Percentiles rank a stretch among this genome's conserved stretches.
Evolutionary conservation across 106 monocot species (phyloP).

Genomic region (Dendrobium officinale): DNA sequence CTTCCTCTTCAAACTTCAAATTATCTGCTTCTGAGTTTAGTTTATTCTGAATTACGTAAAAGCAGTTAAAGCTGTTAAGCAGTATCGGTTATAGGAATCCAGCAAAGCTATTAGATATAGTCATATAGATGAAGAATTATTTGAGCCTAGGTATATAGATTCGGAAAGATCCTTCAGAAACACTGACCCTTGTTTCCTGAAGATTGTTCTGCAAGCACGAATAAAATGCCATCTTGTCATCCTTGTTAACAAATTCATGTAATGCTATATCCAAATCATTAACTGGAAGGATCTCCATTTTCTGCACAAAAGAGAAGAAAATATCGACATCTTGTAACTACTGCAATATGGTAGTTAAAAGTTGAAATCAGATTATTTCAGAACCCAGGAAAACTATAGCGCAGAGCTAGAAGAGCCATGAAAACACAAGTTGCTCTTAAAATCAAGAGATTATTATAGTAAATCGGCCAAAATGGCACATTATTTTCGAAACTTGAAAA

Average conservation of each 20-base stretch:
- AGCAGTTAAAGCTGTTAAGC: not conserved
- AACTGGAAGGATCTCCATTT: conserved; percentile 99
- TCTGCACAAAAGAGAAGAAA: conserved; percentile 38
- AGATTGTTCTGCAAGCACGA: conserved; percentile 90
- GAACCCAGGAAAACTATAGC: not conserved
- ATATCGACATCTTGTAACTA: not conserved
- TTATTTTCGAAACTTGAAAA: not conserved
- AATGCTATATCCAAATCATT: conserved; percentile 97
- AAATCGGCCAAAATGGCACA: too few relatives aligned
- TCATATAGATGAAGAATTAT: not conserved
- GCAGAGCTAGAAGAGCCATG: not conserved
- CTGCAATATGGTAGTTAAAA: not conserved
- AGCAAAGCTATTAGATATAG: not conserved
- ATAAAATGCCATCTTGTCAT: conserved; percentile 94
- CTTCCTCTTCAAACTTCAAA: conserved; percentile 68
- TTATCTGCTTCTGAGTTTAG: conserved; percentile 61
- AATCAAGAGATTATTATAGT: not conserved
- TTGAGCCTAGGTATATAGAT: not conserved
- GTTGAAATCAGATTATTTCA: not conserved
- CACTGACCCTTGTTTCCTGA: conserved; percentile 76
- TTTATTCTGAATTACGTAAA: conserved; percentile 51
- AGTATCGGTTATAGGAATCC: not conserved
- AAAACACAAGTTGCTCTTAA: not conserved
- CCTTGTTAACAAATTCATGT: conserved; percentile 97
- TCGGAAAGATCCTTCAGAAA: not conserved